Base-by-base conservation (phyloP, 371 early-diverging fungal species). In the Haplosporangium sp. region DNA sequence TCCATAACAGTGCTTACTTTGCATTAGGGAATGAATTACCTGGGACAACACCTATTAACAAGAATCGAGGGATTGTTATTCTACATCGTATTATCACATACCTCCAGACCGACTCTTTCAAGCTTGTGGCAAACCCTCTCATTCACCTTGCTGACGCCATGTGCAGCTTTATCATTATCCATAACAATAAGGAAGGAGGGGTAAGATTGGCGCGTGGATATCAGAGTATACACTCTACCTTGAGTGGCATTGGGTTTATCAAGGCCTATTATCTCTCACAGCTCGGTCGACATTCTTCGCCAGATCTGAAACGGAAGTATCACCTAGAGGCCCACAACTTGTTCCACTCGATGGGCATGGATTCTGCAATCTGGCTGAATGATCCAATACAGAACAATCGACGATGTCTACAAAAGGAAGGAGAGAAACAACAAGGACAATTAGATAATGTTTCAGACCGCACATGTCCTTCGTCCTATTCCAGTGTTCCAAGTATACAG, bases 231-330 rank as follows among this genome's bases (percentile, higher is more conserved):
- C 19, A 35, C 2, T 57, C 50, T 1, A n/a, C 27, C 11, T 19
- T 79, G 34, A 70, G 69, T 11, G 72, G 72, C 5, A 40, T 81
- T 34, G 10, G 55, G 7, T 81, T 75, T 59, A 69, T 81, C 34
- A 57, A 66, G 39, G 82, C 82, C 0, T 81, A 69, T 50, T 69
- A 65, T 27, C 47, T 81, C n/a, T 55, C 72, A 0, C 64, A 75
- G 20, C 27, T 81, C 5, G 71, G 72, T 2, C 72, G 74, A 0
- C 52, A 81, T 34, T 61, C 69, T 3, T 69, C 65, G 2, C 37
- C 61, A 10, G 60, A 38, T 2, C 4, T 11, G 5, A 71, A 72
- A 50, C 60, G 58, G n/a, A 27, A 38, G 15, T 69, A 65, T 47
- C 69, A 81, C 44, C 35, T 37, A 8, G 20, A 66, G n/a, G 82